A percentile compares a stretch with the other conserved stretches of the same genome.
Conservation (phyloP, 2,329 filamentous ascomycete species). For the Fusarium redolens region DNA sequence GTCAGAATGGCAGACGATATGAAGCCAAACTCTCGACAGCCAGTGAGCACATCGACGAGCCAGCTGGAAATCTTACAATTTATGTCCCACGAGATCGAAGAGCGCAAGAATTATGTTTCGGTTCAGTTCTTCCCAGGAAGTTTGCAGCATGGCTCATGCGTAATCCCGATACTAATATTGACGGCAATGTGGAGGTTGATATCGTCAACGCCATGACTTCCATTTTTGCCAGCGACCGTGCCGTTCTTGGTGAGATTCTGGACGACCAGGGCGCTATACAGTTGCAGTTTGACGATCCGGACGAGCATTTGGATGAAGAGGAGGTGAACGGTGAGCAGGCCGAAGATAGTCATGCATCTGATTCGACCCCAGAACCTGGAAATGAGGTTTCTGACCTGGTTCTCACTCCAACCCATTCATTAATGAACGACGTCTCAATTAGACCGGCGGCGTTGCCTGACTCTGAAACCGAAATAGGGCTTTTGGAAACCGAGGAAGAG, state of each 20-base stretch:
- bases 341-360: not conserved
- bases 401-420: conserved; percentile 8
- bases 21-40: not conserved
- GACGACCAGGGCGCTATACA: conserved; percentile 32
- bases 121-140: conserved; percentile 26
- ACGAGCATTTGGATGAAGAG: not conserved
- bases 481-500: conserved; percentile 1
- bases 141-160: conserved; percentile 28
- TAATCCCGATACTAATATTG: not conserved
- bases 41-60: conserved; percentile 27
- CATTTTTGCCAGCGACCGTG: conserved; percentile 20
- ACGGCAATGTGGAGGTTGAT: conserved; percentile 5
- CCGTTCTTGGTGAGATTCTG: conserved; percentile 14
- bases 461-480: fast-evolving
- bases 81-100: conserved; percentile 18
- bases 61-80: not conserved
- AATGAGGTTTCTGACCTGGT: not conserved
- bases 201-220: conserved; percentile 20
- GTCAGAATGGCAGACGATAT: not conserved
- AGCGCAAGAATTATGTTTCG: conserved; percentile 27
- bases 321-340: not conserved
- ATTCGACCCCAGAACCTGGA: not conserved
- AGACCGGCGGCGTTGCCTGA: fast-evolving
- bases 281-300: conserved; percentile 14
- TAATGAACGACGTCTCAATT: not conserved